Evolutionary conservation across 2,329 filamentous ascomycete species (phyloP), one percentile per base, ranked within the genome.

Genomic region (Dendryphion nanum): DNA sequence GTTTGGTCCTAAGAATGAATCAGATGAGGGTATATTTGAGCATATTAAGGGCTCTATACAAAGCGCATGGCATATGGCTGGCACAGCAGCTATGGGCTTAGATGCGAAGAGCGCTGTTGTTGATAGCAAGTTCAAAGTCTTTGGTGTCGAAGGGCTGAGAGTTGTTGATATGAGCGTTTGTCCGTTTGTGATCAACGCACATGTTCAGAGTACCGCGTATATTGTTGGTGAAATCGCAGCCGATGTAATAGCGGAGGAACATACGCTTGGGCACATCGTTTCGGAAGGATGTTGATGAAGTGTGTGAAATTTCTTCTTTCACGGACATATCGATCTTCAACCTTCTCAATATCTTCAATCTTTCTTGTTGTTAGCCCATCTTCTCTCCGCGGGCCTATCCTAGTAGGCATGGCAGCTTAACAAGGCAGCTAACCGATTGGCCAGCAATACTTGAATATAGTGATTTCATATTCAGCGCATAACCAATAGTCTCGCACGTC

Each of bases 191-290:
- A 74, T 75, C 2, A 78, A 77, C 44, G 73, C 66, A 40, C 78
- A 75, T 50, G 67, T 73, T 19, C 67, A 69, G 10, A 56, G 73
- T 2, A 68, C 75, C 1, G 72, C 72, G 1, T 77, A 76, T 45
- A 20, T 52, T 28, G 26, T 54, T 13, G 50, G 50, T 5, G 47
- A 51, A 34, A 47, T 45, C 26, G 45, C 32, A 17, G 42, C 42
- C 13, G 46, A 46, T 7, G 26, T 31, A 7, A n/a, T 39, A 19
- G 30, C 24, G 14, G 32, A 40, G 33, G 33, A 45, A 33, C 40
- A 51, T 36, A 32, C 31, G 6, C 30, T 46, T 20, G 31, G 35
- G 21, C 33, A 33, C 15, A 21, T 38, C n/a, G n/a, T n/a, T n/a
- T n/a, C n/a, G n/a, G n/a, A 18, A 31, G 6, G n/a, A 15, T 31